Base-by-base conservation (phyloP, 208 protist species). In the Crithidia sp. region DNA sequence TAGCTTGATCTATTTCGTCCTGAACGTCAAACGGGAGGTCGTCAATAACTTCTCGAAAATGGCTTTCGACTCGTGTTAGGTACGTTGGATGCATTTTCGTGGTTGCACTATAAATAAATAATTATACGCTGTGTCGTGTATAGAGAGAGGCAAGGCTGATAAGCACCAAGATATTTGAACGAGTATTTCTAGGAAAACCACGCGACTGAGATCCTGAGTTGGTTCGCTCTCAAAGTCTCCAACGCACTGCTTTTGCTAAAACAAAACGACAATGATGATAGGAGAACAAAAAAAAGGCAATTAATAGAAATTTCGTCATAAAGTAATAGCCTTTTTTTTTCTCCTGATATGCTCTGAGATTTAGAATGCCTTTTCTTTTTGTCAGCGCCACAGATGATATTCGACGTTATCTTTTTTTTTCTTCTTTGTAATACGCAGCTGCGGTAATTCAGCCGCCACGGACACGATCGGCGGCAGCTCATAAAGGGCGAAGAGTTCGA, bases 1-100 rank as follows among this genome's bases (percentile, higher is more conserved):
- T 17, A 52, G 68, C 81, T 8, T 54, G 49, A 7, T 76, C 56
- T 43, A 90, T 73, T 77, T 93, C 88, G 16, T 41, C 58, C 4
- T 28, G 37, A 50, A 86, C 83, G 16, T 89, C 56, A 17, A 69
- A 74, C 6, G 70, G 59, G 7, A 43, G 14, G 2, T 72, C 43
- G 0, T 58, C 17, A 14, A 16, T 39, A 14, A 10, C 60, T 2
- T 43, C 28, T 12, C 53, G 57, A 64, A 73, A 79, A 54, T 79
- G 74, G 3, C 7, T 19, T 17, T 69, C 64, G 8, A 69, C 52
- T 49, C 74, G 36, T 47, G 19, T 45, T 16, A 79, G 56, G 47
- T 68, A 79, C 5, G 67, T 69, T 16, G 74, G 44, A n/a, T 55
- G 62, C 74, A 79, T 79, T 45, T 52, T 37, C n/a, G 7, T 45